Percentiles rank a stretch among this genome's conserved stretches.
phyloP scores from a whole-genome alignment of 495 filamentous ascomycete genomes.

The Podospora anserina region DNA sequence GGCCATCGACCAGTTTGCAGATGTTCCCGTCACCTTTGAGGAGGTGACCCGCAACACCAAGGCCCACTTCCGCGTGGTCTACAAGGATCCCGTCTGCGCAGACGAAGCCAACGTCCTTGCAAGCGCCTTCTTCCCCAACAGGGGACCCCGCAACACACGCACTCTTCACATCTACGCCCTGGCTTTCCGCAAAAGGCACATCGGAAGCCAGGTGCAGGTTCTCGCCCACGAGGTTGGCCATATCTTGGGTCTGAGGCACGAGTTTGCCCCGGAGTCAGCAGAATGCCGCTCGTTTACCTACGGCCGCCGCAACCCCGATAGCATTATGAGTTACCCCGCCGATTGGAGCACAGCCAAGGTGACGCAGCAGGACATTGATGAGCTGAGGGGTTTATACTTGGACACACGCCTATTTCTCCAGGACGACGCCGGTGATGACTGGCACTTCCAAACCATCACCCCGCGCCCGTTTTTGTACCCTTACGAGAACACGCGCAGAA shows the following conservation, averaged over 20 bases:
- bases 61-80: conserved; percentile 8
- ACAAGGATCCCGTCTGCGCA: not conserved
- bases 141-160: not conserved
- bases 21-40: not conserved
- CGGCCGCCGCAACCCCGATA: not conserved
- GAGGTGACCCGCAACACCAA: not conserved
- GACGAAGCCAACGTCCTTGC: not conserved
- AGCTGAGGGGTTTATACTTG: not conserved
- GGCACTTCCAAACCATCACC: not conserved
- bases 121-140: conserved; percentile 6
- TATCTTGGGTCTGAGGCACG: not conserved
- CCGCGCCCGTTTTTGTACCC: not conserved
- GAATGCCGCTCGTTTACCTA: not conserved
- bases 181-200: not conserved
- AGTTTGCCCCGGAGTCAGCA: not conserved
- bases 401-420: not conserved
- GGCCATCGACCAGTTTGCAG: not conserved
- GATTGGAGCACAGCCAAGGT: not conserved
- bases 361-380: not conserved
- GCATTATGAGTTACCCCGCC: not conserved
- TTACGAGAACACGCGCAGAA: not conserved
- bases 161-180: conserved; percentile 2
- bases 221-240: conserved; percentile 7
- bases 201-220: not conserved
- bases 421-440: not conserved